Evolutionary conservation across 169 alveolate genomes (phyloP).

Genomic region (Eimeria maxima): DNA sequence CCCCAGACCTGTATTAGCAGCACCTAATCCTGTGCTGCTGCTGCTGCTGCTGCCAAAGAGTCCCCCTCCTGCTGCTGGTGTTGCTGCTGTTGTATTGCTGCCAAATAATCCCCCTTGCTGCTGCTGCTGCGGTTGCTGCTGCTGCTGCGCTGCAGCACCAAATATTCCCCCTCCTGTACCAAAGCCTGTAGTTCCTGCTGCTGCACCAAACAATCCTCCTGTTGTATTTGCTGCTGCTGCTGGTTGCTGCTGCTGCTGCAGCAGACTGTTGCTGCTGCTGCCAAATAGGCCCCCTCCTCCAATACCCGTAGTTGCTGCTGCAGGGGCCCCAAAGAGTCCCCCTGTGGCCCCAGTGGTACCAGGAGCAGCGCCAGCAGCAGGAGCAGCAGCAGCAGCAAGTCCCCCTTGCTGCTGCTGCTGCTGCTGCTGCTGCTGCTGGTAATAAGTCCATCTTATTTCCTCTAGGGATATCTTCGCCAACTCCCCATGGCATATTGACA

Average conservation of each 20-base stretch:
- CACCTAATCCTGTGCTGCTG: too few species aligned
- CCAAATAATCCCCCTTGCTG: not conserved
- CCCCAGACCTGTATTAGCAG: not conserved
- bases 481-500: slow-evolving; percentile 70
- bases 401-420: not conserved
- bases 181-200: not conserved
- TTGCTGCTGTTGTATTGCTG: slow-evolving; percentile 13
- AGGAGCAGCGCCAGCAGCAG: not conserved
- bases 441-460: slow-evolving; percentile 67
- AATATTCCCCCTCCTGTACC: slow-evolving; percentile 14
- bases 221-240: not conserved
- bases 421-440: slow-evolving; percentile 54
- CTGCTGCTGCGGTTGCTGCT: slow-evolving; percentile 64
- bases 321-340: slow-evolving; percentile 62
- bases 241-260: not conserved
- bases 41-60: slow-evolving; percentile 59
- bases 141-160: slow-evolving; percentile 20
- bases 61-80: slow-evolving; percentile 34
- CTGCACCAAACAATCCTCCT: not conserved
- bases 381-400: not conserved
- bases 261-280: not conserved
- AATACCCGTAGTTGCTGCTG: too few species aligned
- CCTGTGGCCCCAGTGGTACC: not conserved
- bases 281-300: slow-evolving; percentile 77
- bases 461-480: slow-evolving; percentile 25